A percentile compares a stretch with the other conserved stretches of the same genome.
phyloP scores from a whole-genome alignment of 257 asterid genomes.

The Scutellaria minor region DNA sequence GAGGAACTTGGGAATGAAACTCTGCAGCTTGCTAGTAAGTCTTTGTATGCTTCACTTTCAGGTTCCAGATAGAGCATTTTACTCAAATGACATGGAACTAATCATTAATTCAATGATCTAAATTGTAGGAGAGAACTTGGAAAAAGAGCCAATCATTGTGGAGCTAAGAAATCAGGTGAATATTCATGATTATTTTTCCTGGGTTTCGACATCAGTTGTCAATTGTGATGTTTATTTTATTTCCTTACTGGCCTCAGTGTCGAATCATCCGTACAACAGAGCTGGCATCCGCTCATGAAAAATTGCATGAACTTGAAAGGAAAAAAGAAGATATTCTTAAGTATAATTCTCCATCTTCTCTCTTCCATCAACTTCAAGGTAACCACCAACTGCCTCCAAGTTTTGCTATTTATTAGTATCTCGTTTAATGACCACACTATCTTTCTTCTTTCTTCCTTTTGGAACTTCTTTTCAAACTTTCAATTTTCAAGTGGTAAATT shows the following conservation, averaged over 20 bases:
- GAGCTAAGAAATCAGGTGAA: constrained; percentile 92
- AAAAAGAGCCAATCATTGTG: constrained; percentile 75
- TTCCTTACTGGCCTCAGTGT: constrained; percentile 59
- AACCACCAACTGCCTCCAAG: not conserved
- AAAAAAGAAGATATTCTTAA: constrained; percentile 68
- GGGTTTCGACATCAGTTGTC: constrained; percentile 15
- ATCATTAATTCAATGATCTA: constrained; percentile 2
- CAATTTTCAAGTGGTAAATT: not conserved
- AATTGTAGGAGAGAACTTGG: constrained; percentile 73
- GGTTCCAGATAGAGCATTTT: constrained; percentile 6
- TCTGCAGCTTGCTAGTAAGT: constrained; percentile 87
- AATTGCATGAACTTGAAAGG: constrained; percentile 71
- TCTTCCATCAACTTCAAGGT: constrained; percentile 77
- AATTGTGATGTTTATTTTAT: constrained; percentile 19
- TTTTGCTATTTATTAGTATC: too few relatives aligned
- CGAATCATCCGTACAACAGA: constrained; percentile 85
- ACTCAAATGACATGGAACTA: constrained; percentile 1
- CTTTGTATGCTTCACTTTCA: constrained; percentile 14
- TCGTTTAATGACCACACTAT: too few relatives aligned
- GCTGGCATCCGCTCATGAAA: constrained; percentile 89
- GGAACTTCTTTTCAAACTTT: not conserved
- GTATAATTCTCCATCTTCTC: constrained; percentile 66
- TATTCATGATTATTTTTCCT: constrained; percentile 4
- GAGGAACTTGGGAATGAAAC: constrained; percentile 78
- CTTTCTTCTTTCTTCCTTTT: not conserved